Conservation (phyloP, 768 basidiomycete genomes). For the Rhizopogon rudus region DNA sequence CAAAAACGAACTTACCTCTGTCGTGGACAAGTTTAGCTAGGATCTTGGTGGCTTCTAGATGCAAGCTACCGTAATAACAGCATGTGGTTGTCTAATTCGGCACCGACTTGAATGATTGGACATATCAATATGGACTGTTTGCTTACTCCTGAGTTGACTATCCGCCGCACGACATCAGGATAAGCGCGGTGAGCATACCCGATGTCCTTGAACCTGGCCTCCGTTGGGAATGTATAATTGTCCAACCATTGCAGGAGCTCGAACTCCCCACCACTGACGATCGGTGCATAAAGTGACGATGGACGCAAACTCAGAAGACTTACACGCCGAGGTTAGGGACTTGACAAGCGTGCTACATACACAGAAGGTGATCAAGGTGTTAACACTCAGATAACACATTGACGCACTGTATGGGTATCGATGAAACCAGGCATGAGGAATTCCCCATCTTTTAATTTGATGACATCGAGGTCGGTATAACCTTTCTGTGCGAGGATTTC, state of each 20-base stretch:
- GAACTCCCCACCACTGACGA: conserved; percentile 69
- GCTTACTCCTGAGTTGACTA: conserved; percentile 73
- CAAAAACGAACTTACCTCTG: conserved; percentile 39
- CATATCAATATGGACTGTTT: neutral
- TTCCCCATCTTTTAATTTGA: conserved; percentile 43
- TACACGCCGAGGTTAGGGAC: conserved; percentile 38
- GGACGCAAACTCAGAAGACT: neutral
- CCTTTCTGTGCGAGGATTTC: conserved; percentile 50
- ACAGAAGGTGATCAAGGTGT: neutral
- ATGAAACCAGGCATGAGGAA: conserved; percentile 87
- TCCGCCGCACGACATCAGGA: conserved; percentile 61
- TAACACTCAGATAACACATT: neutral
- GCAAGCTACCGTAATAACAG: conserved; percentile 85
- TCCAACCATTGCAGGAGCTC: conserved; percentile 88
- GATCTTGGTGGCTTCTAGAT: conserved; percentile 73
- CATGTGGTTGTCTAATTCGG: conserved; percentile 81
- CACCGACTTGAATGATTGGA: conserved; percentile 3
- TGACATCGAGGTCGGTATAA: conserved; percentile 30
- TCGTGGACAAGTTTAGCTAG: conserved; percentile 71
- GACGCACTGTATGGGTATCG: conserved; percentile 80
- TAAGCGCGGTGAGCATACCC: conserved; percentile 71
- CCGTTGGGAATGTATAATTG: conserved; percentile 83
- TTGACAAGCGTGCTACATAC: conserved; percentile 32
- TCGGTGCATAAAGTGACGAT: conserved; percentile 3
- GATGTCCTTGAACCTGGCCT: conserved; percentile 66